These are phyloP conservation scores for Colletotrichum echinochloae DNA, from an alignment of 2,329 filamentous ascomycete genomes.

Conservation along the genomic window DNA sequence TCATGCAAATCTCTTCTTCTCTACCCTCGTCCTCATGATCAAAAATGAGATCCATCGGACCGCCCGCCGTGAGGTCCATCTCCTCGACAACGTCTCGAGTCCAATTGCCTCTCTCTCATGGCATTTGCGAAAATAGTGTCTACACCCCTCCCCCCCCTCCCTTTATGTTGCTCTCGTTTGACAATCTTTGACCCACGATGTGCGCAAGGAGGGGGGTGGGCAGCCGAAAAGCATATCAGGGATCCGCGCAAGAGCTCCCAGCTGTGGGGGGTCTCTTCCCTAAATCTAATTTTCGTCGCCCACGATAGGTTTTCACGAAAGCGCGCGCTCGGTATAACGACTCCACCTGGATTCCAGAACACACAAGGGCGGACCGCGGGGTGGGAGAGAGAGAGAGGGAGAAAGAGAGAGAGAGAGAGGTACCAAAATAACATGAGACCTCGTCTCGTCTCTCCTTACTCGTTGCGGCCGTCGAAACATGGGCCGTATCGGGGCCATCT, in stretches of 20 bases:
- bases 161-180: neutral
- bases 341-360: slow-evolving; percentile 4
- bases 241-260: slow-evolving; percentile 5
- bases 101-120: neutral
- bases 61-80: neutral
- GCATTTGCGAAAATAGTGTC: neutral
- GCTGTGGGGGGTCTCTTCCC: slow-evolving; percentile 11
- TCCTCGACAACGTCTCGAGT: slow-evolving; percentile 1
- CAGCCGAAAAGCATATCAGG: neutral
- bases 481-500: slow-evolving; percentile 22
- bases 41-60: slow-evolving; percentile 11
- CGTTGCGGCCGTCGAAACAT: slow-evolving; percentile 28
- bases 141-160: no score
- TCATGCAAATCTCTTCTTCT: neutral
- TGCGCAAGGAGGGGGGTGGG: slow-evolving; percentile 19
- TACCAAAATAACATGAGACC: slow-evolving; percentile 28
- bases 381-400: no score
- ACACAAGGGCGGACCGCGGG: neutral
- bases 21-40: slow-evolving; percentile 29
- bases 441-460: neutral
- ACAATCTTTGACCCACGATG: slow-evolving; percentile 19
- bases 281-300: neutral
- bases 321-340: neutral
- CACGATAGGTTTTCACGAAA: neutral
- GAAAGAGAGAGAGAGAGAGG: neutral